Conservation (phyloP, 2,329 filamentous ascomycete species). For the Rosellinia necatrix region DNA sequence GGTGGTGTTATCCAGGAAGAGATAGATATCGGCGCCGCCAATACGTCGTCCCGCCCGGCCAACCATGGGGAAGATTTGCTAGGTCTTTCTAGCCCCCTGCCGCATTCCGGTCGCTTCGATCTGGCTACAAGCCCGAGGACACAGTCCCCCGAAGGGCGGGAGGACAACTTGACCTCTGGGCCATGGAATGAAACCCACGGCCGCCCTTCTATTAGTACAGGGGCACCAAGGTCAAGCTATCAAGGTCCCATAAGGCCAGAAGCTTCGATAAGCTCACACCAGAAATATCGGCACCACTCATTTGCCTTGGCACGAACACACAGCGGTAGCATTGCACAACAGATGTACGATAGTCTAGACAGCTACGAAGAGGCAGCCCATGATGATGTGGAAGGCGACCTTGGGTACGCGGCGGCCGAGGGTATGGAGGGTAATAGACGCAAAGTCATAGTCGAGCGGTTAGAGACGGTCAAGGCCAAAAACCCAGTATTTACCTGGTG, state of each 20-base stretch:
- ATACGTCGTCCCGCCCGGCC: conserved; percentile 54
- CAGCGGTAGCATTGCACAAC: conserved; percentile 57
- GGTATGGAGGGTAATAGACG: conserved; percentile 89
- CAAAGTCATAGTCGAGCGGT: conserved; percentile 93
- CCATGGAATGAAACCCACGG: conserved; percentile 10
- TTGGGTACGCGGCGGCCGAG: conserved; percentile 92
- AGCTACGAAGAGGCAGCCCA: conserved; percentile 42
- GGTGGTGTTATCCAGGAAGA: conserved; percentile 71
- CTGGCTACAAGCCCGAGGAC: conserved; percentile 54
- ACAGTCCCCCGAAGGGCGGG: conserved; percentile 46
- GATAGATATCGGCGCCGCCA: conserved; percentile 83
- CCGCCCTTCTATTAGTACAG: conserved; percentile 16
- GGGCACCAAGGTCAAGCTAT: conserved; percentile 43
- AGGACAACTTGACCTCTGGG: conserved; percentile 19
- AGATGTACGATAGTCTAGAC: conserved; percentile 49
- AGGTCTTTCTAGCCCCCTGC: conserved; percentile 66
- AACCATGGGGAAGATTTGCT: conserved; percentile 69
- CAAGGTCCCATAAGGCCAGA: conserved; percentile 49
- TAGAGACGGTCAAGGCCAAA: conserved; percentile 93
- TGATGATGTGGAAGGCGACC: conserved; percentile 81
- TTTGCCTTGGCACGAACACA: conserved; percentile 56
- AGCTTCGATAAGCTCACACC: conserved; percentile 50
- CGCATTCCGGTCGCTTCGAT: conserved; percentile 77
- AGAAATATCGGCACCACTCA: conserved; percentile 58
- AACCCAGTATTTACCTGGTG: conserved; percentile 99